These are phyloP conservation scores for Venturia oleaginea DNA, from an alignment of 2,329 filamentous ascomycete species.

Conservation along the genomic window DNA sequence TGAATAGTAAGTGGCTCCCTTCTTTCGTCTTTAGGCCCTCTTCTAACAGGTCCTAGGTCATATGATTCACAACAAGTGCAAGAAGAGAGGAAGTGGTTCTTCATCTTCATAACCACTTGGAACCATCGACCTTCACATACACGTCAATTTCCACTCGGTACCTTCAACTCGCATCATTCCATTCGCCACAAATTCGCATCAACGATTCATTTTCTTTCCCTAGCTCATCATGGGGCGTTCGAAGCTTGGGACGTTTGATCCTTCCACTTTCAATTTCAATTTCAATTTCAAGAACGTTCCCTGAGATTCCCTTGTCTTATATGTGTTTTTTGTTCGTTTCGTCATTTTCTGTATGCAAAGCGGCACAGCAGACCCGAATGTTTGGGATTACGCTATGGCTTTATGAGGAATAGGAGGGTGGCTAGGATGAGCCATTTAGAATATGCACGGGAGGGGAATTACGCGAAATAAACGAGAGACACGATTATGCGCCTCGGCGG, in stretches of 20 bases:
- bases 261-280: no score
- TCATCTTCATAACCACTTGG: neutral
- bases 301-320: neutral
- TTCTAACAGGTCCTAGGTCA: constrained; percentile 43
- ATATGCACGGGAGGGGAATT: neutral
- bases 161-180: neutral
- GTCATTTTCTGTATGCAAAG: neutral
- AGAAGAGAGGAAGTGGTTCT: constrained; percentile 28
- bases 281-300: neutral
- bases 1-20: constrained; percentile 49
- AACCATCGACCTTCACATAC: neutral
- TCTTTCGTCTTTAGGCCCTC: no score
- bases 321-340: neutral
- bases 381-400: neutral
- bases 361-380: neutral
- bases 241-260: no score
- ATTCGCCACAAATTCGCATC: neutral
- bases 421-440: neutral
- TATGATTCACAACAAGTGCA: constrained; percentile 82
- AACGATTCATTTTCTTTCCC: no score
- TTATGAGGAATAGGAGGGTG: neutral
- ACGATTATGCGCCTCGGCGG: neutral
- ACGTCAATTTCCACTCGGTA: neutral
- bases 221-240: no score
- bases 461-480: constrained; percentile 1